phyloP scores from a whole-genome alignment of 495 filamentous ascomycete species.

The Xylaria cubensis region DNA sequence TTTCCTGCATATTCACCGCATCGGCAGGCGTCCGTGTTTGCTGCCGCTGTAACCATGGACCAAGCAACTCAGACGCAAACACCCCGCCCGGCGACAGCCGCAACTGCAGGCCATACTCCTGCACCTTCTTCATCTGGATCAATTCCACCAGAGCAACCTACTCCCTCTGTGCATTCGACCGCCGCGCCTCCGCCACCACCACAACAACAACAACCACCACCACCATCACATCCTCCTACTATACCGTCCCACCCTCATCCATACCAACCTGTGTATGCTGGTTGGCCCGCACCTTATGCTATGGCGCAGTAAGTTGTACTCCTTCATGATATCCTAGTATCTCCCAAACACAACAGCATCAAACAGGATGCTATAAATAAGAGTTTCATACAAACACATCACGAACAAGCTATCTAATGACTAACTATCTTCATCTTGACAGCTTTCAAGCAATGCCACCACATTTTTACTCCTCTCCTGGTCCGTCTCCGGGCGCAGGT shows the following conservation, averaged over 20 bases:
- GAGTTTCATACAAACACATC: neutral
- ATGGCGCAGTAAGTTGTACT: constrained; percentile 14
- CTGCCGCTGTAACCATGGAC: neutral
- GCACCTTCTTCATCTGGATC: neutral
- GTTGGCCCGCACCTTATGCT: neutral
- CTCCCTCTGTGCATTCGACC: neutral
- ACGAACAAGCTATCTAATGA: neutral
- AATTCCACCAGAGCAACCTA: neutral
- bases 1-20: neutral
- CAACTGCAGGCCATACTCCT: neutral
- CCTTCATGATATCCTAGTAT: neutral
- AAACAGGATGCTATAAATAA: neutral
- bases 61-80: neutral
- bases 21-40: neutral
- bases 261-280: neutral
- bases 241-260: neutral
- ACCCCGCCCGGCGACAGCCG: neutral
- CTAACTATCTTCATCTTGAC: neutral
- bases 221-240: neutral
- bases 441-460: neutral
- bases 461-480: constrained; percentile 18
- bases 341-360: neutral
- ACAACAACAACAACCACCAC: neutral
- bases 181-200: neutral
- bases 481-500: neutral